Conservation (phyloP, 345 rosid genomes). For the Limnanthes douglasii region DNA sequence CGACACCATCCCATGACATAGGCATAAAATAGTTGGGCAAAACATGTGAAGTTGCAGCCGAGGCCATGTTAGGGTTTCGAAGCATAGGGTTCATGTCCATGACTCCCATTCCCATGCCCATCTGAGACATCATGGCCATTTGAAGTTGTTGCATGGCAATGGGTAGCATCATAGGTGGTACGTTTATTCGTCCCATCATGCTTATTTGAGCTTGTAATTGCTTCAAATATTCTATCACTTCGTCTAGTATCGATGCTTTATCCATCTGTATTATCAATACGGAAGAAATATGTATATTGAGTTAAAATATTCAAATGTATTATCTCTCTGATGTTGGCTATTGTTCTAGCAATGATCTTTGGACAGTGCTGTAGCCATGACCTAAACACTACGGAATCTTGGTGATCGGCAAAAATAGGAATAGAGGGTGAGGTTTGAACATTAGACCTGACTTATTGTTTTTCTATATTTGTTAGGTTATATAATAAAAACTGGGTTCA, state of each 20-base stretch:
- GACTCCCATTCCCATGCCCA: conserved; percentile 50
- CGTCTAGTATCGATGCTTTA: conserved; percentile 95
- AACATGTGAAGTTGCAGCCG: conserved; percentile 22
- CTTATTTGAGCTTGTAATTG: conserved; percentile 82
- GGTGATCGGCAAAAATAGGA: too few species aligned
- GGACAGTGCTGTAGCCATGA: too few species aligned
- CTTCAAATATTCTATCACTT: conserved; percentile 87
- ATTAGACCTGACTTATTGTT: too few species aligned
- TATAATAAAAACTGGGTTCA: too few species aligned
- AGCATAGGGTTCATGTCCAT: conserved; percentile 54
- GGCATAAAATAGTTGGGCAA: conserved; percentile 51
- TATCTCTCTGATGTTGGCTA: too few species aligned
- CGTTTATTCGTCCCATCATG: conserved; percentile 65
- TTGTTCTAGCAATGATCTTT: too few species aligned
- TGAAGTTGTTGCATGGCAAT: conserved; percentile 85
- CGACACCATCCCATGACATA: conserved; percentile 47
- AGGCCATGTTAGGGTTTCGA: conserved; percentile 23
- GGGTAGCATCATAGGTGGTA: conserved; percentile 68
- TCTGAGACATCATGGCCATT: conserved; percentile 63
- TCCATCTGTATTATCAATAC: too few species aligned
- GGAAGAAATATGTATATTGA: too few species aligned
- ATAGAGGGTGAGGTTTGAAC: too few species aligned
- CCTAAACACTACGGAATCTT: too few species aligned
- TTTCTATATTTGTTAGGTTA: too few species aligned
- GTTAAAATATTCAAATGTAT: too few species aligned